Base-by-base conservation (phyloP, 108 stramenopile species). In the Tribonema minus region DNA sequence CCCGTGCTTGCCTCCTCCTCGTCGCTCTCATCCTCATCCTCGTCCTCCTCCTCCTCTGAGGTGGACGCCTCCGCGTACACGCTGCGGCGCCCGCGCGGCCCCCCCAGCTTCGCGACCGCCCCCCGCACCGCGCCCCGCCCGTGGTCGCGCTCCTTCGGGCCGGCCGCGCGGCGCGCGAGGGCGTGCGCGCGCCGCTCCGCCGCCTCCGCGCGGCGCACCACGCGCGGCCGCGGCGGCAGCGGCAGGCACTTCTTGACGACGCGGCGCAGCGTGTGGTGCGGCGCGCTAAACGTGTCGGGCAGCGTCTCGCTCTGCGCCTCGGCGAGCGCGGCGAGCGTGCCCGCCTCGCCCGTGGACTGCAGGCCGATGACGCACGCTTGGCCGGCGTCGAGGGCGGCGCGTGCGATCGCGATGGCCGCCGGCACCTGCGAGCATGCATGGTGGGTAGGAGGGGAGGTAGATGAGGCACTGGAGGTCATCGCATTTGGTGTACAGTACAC, bases 361-460 rank as follows among this genome's bases (percentile, higher is more conserved):
- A 92, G 80, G 58, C 92, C 92, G 74, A 92, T 91, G 2, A 80
- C 88, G 67, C 77, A 79, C 70, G 84, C 41, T 46, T 46, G 39
- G 28, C 84, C 87, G 2, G 69, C 61, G 26, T 70, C 69, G 4
- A 91, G 70, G 59, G 82, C 84, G 28, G 68, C 3, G 41, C 58
- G 64, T 31, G 89, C 84, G 58, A 86, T 68, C 25, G 71, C 46
- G 58, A 81, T 85, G 3, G 89, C 64, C 36, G 67, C 76, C 5
- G 89, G 88, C 27, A 90, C 80, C 72, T 91, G 90, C 59, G 82
- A 64, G 70, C 82, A 87, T 32, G 89, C 85, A 20, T 84, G 78
- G 71, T 90, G 62, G 69, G 88, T 87, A 41, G 76, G 82, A 58
- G 86, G 89, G 72, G 88, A 90, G 32, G 89, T 86, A 64, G 89